Percentiles rank a stretch among this genome's conserved stretches.
These are phyloP conservation scores for Cystobasidium tubakii DNA, from an alignment of 768 basidiomycete genomes.

Conservation along the genomic window DNA sequence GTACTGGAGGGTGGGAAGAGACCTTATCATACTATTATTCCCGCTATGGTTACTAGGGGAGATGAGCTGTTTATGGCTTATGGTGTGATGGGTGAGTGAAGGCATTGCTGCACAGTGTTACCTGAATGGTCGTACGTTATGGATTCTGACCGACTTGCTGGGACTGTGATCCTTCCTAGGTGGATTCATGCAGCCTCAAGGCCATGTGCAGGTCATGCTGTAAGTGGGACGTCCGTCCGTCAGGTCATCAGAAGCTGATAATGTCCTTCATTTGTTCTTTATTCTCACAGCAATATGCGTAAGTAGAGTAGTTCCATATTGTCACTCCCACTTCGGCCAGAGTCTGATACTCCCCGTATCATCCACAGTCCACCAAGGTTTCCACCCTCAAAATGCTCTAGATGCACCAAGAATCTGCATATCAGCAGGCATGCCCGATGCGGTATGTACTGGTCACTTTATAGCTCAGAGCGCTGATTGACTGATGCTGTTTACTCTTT, in stretches of 20 bases:
- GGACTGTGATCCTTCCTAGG: no score
- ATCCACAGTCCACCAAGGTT: constrained; percentile 65
- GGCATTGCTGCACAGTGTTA: no score
- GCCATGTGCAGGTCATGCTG: constrained; percentile 81
- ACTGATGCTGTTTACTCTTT: neutral
- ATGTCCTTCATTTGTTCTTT: neutral
- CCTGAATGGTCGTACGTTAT: no score
- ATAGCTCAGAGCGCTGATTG: no score
- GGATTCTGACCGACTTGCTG: no score
- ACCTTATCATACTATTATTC: constrained; percentile 60
- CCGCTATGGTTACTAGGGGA: constrained; percentile 53
- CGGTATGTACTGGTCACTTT: neutral
- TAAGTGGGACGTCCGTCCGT: neutral
- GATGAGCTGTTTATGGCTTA: constrained; percentile 76
- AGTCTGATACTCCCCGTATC: constrained; percentile 47
- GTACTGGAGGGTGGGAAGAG: constrained; percentile 73
- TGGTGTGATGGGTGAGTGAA: constrained; percentile 44
- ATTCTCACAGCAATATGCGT: constrained; percentile 30
- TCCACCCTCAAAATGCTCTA: constrained; percentile 77
- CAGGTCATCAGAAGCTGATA: neutral
- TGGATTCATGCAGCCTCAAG: constrained; percentile 65
- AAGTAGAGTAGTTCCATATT: neutral
- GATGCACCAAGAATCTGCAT: constrained; percentile 97
- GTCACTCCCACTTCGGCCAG: neutral
- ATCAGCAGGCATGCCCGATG: constrained; percentile 68